Evolutionary conservation across 345 rosid species (phyloP), one percentile per base, ranked within the genome.

Genomic region (Gynandropsis gynandra): DNA sequence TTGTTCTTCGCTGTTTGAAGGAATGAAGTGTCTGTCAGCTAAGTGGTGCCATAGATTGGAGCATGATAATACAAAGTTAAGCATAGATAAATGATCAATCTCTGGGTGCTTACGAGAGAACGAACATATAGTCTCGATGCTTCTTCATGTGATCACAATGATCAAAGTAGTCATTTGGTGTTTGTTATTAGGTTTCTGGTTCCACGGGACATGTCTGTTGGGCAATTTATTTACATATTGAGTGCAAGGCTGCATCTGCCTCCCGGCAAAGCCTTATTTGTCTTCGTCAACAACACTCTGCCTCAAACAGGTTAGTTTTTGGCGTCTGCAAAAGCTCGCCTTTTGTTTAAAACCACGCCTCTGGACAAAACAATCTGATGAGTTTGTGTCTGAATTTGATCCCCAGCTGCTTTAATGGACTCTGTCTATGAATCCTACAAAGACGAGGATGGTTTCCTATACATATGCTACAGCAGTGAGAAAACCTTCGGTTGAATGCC

Each of bases 141-240:
- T 42, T 11, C 16, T 10, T 10, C 11, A 38, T 42, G 20, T 31
- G 32, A 43, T 51, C n/a, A n/a, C n/a, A n/a, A n/a, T n/a, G 42
- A 50, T 43, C 35, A n/a, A 9, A 38, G 7, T 21, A 47, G 13
- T 47, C 10, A 4, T 63, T 50, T 16, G n/a, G n/a, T n/a, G n/a
- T n/a, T 33, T 17, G 17, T 41, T 57, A 35, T 24, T 55, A 89
- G 94, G 67, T 87, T 72, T 67, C 75, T 86, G 74, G 89, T 86
- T 72, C 95, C 94, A 41, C 67, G 95, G 51, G 95, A 86, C 63
- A 86, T 81, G 92, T 78, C 95, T 0, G 80, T 86, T 10, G 98
- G 98, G 9, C 96, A 90, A 42, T 90, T 81, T 69, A 81, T 81
- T 42, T 81, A 83, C 73, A 61, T 89, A 4, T 62, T 85, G 56